Conservation (phyloP, 371 early-diverging fungal species). For the Edhazardia aedis region DNA sequence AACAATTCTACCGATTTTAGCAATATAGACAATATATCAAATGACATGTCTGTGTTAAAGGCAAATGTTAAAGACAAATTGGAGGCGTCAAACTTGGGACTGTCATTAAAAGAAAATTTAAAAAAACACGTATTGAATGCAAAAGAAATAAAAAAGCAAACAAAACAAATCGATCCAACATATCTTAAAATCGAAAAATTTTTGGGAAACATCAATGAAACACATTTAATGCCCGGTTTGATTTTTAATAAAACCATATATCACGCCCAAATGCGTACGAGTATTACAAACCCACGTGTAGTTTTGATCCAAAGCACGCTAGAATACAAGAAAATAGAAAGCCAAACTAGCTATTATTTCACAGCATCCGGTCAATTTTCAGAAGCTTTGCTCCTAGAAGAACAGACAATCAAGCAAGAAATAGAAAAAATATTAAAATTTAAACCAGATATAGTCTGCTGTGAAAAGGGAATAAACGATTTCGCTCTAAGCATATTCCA, state of each 20-base stretch:
- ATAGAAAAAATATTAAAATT: slow-evolving; percentile 75
- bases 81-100: too few relatives aligned
- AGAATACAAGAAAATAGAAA: slow-evolving; percentile 99
- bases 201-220: slow-evolving; percentile 83
- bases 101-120: too few relatives aligned
- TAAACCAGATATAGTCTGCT: slow-evolving; percentile 89
- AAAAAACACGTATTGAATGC: too few relatives aligned
- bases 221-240: slow-evolving; percentile 81
- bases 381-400: slow-evolving; percentile 84
- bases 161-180: too few relatives aligned
- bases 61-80: too few relatives aligned
- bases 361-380: slow-evolving; percentile 81
- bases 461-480: slow-evolving; percentile 83
- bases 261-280: slow-evolving; percentile 92
- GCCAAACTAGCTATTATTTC: slow-evolving; percentile 91
- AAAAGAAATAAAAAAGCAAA: too few relatives aligned
- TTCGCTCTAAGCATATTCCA: slow-evolving; percentile 28
- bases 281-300: slow-evolving; percentile 86
- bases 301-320: slow-evolving; percentile 89
- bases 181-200: too few relatives aligned
- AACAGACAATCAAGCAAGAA: slow-evolving; percentile 85
- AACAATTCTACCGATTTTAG: too few relatives aligned
- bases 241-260: slow-evolving; percentile 97
- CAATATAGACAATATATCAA: too few relatives aligned
- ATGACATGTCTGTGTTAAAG: too few relatives aligned